Evolutionary conservation across 495 filamentous ascomycete species (phyloP).

Genomic region (Apiosordaria backusii): DNA sequence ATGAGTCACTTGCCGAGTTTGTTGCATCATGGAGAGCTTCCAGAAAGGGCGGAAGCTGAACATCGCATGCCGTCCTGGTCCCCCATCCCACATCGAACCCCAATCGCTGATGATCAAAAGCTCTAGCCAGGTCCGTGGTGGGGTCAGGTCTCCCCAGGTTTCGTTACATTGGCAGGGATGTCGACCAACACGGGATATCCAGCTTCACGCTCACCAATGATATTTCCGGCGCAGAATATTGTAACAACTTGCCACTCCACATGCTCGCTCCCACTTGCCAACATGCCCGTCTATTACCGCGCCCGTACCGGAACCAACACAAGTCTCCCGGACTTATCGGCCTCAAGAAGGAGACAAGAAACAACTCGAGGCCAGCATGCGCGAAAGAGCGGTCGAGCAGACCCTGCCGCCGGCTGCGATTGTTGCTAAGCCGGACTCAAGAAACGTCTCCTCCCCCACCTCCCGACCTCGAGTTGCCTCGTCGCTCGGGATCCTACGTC

Average conservation of each 20-base stretch:
- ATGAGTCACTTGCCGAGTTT: not conserved
- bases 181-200: not conserved
- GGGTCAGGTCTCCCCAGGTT: conserved; percentile 10
- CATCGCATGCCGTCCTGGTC: not conserved
- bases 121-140: not conserved
- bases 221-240: not conserved
- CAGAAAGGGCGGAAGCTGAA: not conserved
- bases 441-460: not conserved
- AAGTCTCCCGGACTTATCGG: not conserved
- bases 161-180: conserved; percentile 10
- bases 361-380: not conserved
- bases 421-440: not conserved
- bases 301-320: not conserved
- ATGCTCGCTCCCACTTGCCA: too few relatives aligned
- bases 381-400: not conserved
- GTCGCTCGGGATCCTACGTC: not conserved
- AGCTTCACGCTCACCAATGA: conserved; percentile 10
- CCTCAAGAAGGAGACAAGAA: not conserved
- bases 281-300: too few relatives aligned
- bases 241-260: not conserved
- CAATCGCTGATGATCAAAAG: not conserved
- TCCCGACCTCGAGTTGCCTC: not conserved
- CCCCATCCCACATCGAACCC: not conserved
- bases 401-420: not conserved
- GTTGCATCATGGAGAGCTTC: not conserved